phyloP scores from a whole-genome alignment of 192 early-diverging fungal species.

The Linnemannia elongata region DNA sequence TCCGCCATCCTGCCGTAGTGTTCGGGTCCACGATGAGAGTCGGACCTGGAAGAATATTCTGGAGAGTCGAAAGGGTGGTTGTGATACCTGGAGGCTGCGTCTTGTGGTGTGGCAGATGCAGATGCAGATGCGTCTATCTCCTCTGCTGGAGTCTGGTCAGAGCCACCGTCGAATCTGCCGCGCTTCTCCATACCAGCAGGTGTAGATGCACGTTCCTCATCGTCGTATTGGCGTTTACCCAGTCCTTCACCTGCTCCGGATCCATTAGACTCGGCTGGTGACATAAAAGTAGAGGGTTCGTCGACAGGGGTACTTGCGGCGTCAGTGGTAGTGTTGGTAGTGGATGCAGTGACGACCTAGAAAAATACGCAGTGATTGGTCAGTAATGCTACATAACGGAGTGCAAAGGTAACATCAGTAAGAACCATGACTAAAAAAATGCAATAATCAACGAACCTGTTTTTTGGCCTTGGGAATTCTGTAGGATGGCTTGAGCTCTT shows the following conservation, averaged over 20 bases:
- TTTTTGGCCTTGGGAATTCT: constrained; percentile 71
- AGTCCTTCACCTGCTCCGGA: constrained; percentile 51
- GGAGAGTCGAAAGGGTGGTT: constrained; percentile 34
- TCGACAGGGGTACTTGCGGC: constrained; percentile 28
- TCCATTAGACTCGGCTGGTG: constrained; percentile 47
- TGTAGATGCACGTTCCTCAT: constrained; percentile 51
- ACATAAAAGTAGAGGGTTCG: constrained; percentile 43
- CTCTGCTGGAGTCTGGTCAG: constrained; percentile 15
- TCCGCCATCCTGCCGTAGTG: constrained; percentile 21
- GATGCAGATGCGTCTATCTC: constrained; percentile 12
- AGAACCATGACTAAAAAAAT: background rate
- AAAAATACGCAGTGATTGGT: background rate
- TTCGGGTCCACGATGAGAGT: constrained; percentile 32
- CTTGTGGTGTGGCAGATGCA: constrained; percentile 6
- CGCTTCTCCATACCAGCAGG: constrained; percentile 55
- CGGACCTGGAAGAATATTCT: constrained; percentile 35
- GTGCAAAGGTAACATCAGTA: background rate
- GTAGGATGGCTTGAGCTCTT: constrained; percentile 64
- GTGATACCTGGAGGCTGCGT: constrained; percentile 25
- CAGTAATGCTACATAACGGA: no score
- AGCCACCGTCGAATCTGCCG: constrained; percentile 29
- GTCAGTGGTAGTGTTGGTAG: constrained; percentile 2
- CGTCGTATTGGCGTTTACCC: constrained; percentile 50
- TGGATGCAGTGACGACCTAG: constrained; percentile 16
- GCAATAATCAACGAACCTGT: constrained; percentile 17